Base-by-base conservation (phyloP, 305 asterid species). In the Rubia occidens region DNA sequence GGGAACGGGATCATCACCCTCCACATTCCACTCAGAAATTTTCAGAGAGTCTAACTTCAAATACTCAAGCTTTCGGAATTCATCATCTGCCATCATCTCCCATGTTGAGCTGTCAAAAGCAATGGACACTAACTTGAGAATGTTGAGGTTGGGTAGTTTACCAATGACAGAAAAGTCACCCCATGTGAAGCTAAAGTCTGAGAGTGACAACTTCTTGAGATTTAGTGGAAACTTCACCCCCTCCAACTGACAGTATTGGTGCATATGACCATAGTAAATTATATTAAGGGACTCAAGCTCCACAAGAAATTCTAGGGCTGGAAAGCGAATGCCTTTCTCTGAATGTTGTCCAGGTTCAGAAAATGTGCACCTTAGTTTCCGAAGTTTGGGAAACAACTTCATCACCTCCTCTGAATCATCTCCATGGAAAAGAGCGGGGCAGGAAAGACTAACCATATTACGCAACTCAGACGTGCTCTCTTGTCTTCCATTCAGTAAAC, bases 221-320 rank as follows among this genome's bases (percentile, higher is more conserved):
- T 55, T 72, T 15, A 8, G 55, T 1, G 71, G 61, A 29, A 67
- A 49, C n/a, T 14, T 56, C 15, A 21, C 61, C 61, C 32, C 61
- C 15, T 56, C 29, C 17, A 67, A 67, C 11, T 55, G 35, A 72
- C 13, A 44, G 43, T 32, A 40, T 43, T 39, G 59, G 21, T 3
- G 39, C 24, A 13, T 1, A 6, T 39, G 3, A 40, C 72, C 72
- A 56, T 56, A 2, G 56, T 69, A 69, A 6, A 39, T 18, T 8
- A 69, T 24, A 43, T 69, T 69, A 20, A 69, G 72, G 0, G 72
- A 69, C 56, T 55, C 55, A 7, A 69, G 72, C 14, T 69, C 42
- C 4, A 29, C 24, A 0, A 69, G 65, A 37, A 69, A n/a, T 7
- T 69, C 72, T 39, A 56, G 54, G 17, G 44, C 35, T 11, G 65